phyloP scores from a whole-genome alignment of 1,139 yeast species.

The Geotrichum histeridarum region DNA sequence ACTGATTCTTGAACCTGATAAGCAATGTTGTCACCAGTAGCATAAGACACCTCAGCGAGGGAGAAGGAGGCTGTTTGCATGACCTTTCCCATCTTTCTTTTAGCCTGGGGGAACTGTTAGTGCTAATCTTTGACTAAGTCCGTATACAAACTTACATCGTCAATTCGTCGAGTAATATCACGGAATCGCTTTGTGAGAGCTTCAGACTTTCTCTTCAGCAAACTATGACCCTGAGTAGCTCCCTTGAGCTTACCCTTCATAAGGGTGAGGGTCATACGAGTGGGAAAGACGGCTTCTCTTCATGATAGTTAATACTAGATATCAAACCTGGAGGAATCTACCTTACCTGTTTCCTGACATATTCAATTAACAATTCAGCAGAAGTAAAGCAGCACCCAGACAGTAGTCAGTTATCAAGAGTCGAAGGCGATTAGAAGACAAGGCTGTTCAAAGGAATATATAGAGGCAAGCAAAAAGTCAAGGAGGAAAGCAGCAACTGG shows the following conservation, averaged over 20 bases:
- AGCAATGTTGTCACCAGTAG: slow-evolving; percentile 91
- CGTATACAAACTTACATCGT: slow-evolving; percentile 48
- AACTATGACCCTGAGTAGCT: slow-evolving; percentile 92
- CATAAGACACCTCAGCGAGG: slow-evolving; percentile 92
- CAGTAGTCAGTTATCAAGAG: not conserved
- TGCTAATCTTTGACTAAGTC: not conserved
- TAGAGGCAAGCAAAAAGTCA: not conserved
- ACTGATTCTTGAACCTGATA: slow-evolving; percentile 95
- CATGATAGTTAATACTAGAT: not conserved
- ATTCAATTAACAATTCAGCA: not conserved
- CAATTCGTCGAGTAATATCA: slow-evolving; percentile 89
- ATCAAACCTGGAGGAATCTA: not conserved
- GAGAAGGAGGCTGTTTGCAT: slow-evolving; percentile 99
- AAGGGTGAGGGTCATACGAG: slow-evolving; percentile 92
- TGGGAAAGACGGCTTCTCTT: slow-evolving; percentile 66
- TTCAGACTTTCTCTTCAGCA: slow-evolving; percentile 91
- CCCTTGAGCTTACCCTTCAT: slow-evolving; percentile 96
- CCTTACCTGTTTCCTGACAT: slow-evolving; percentile 19
- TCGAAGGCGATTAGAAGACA: not conserved
- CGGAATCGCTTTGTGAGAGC: slow-evolving; percentile 94
- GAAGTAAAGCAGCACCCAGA: not conserved
- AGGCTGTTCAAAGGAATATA: not conserved
- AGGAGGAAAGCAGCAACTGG: slow-evolving; percentile 12
- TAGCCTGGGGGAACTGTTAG: slow-evolving; percentile 43
- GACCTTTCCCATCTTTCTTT: slow-evolving; percentile 94